Evolutionary conservation across 75 land plant species (phyloP).

Genomic region (Pinus albicaulis): DNA sequence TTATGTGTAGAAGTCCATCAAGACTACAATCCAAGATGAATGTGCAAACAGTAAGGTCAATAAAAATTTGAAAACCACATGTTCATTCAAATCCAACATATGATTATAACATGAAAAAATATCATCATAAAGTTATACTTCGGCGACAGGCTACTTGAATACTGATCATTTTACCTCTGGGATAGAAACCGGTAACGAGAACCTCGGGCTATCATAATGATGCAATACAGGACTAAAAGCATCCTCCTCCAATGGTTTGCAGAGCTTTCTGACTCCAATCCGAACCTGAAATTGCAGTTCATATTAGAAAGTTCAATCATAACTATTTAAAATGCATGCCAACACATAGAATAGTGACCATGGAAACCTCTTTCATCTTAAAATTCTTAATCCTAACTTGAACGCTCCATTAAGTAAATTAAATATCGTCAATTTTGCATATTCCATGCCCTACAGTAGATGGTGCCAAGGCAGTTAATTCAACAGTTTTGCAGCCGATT

Average conservation of each 20-base stretch:
- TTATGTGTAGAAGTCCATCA: constrained; percentile 35
- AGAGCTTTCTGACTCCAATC: constrained; percentile 76
- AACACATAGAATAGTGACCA: not conserved
- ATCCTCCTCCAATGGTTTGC: constrained; percentile 84
- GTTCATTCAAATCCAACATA: not conserved
- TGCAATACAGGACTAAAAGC: constrained; percentile 82
- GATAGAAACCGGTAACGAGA: constrained; percentile 48
- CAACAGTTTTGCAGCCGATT: not conserved
- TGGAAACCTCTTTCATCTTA: not conserved
- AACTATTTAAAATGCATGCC: not conserved
- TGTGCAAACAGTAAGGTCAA: not conserved
- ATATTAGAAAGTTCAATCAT: not conserved
- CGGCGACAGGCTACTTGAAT: not conserved
- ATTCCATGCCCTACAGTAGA: not conserved
- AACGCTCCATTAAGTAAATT: not conserved
- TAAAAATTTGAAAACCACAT: not conserved
- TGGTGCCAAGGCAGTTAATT: not conserved
- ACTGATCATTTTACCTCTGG: constrained; percentile 16
- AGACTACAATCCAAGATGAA: constrained; percentile 22
- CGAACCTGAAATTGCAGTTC: constrained; percentile 50
- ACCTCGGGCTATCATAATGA: constrained; percentile 92
- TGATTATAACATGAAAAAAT: not conserved
- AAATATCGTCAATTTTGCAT: not conserved
- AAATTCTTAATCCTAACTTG: not conserved
- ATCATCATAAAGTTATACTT: not conserved